Percentiles rank a stretch among this genome's conserved stretches.
Conservation (phyloP, 2,329 filamentous ascomycete species). For the Sporothrix protearum region DNA sequence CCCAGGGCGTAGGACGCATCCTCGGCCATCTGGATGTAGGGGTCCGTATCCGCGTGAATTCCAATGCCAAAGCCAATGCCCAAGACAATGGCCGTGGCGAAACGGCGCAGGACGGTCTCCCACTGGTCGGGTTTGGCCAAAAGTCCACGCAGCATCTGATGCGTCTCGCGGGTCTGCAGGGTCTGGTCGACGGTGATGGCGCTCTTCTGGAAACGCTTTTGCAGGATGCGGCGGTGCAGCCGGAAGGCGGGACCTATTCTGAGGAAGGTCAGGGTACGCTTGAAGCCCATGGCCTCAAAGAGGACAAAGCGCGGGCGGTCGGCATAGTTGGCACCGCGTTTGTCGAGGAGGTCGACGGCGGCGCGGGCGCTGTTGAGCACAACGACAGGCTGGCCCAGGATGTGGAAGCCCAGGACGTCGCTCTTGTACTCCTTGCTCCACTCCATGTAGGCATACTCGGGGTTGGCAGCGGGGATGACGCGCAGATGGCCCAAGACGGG, state of each 20-base stretch:
- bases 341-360: constrained; percentile 45
- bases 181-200: constrained; percentile 32
- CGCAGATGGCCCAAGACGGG: constrained; percentile 30
- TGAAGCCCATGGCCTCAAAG: constrained; percentile 42
- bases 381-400: constrained; percentile 39
- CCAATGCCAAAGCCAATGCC: constrained; percentile 44
- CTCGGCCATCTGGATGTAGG: constrained; percentile 41
- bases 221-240: constrained; percentile 41
- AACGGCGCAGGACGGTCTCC: constrained; percentile 39
- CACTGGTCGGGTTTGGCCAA: constrained; percentile 36
- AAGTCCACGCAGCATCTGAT: constrained; percentile 34
- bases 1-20: constrained; percentile 27
- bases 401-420: constrained; percentile 35
- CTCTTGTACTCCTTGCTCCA: constrained; percentile 31
- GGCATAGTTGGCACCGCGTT: constrained; percentile 44
- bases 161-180: constrained; percentile 34
- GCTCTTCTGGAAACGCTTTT: constrained; percentile 36
- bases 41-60: constrained; percentile 38
- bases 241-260: constrained; percentile 41
- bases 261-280: constrained; percentile 43
- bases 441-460: constrained; percentile 24
- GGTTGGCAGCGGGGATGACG: constrained; percentile 28
- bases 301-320: constrained; percentile 45
- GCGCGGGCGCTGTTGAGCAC: constrained; percentile 41
- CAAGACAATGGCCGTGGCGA: constrained; percentile 42